Evolutionary conservation across 176 grass and related monocot species (phyloP).

Genomic region (Avena insularis): DNA sequence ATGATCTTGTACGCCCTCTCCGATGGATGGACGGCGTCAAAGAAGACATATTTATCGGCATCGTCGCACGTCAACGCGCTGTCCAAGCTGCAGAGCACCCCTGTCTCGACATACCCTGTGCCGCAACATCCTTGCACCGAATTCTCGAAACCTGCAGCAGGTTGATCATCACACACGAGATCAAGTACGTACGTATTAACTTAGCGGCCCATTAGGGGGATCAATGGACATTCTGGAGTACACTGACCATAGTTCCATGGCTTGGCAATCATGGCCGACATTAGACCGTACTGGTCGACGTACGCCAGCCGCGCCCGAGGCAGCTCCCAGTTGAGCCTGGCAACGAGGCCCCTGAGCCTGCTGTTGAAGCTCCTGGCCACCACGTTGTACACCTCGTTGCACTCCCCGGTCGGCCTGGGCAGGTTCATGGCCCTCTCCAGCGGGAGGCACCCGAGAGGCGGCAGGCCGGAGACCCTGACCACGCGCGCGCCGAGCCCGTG

Average conservation of each 20-base stretch:
- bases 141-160: slow-evolving; percentile 27
- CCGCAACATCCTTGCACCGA: slow-evolving; percentile 41
- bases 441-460: slow-evolving; percentile 71
- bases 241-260: slow-evolving; percentile 59
- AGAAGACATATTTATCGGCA: slow-evolving; percentile 41
- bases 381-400: slow-evolving; percentile 46
- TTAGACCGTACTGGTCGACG: slow-evolving; percentile 47
- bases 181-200: background rate
- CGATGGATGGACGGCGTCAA: slow-evolving; percentile 49
- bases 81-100: slow-evolving; percentile 38
- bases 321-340: slow-evolving; percentile 50
- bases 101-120: slow-evolving; percentile 35
- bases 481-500: slow-evolving; percentile 50
- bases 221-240: background rate
- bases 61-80: slow-evolving; percentile 17
- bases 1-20: slow-evolving; percentile 41
- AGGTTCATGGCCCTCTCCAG: slow-evolving; percentile 44
- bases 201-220: background rate
- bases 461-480: slow-evolving; percentile 50
- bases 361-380: slow-evolving; percentile 51
- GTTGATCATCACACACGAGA: background rate
- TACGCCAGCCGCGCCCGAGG: slow-evolving; percentile 44
- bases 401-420: slow-evolving; percentile 31
- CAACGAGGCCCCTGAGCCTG: slow-evolving; percentile 28
- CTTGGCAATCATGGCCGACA: slow-evolving; percentile 45